phyloP scores from a whole-genome alignment of 2,329 filamentous ascomycete species.

The Sclerotiophoma versabilis region DNA sequence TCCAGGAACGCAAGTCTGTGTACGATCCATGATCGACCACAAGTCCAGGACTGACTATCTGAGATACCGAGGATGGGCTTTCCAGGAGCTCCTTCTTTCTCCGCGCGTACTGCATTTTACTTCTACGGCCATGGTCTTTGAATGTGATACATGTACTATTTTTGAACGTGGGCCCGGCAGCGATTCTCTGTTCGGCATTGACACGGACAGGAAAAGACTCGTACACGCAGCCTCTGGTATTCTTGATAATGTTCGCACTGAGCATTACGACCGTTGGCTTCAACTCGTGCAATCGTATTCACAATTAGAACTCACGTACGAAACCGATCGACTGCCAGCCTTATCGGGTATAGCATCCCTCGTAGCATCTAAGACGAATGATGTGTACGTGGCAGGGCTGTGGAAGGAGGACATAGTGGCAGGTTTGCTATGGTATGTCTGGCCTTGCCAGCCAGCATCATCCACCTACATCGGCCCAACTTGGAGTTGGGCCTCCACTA shows the following conservation, averaged over 20 bases:
- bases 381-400: constrained; percentile 16
- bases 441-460: not conserved
- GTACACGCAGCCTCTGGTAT: not conserved
- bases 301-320: constrained; percentile 8
- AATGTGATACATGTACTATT: constrained; percentile 19
- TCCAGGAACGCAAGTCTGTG: not conserved
- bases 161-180: constrained; percentile 8
- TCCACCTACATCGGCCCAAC: not conserved
- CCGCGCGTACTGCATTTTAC: constrained; percentile 28
- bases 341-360: constrained; percentile 11
- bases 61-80: constrained; percentile 23
- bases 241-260: not conserved
- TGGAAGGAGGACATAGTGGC: constrained; percentile 11
- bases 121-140: constrained; percentile 20
- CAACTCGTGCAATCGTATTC: constrained; percentile 12
- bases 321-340: constrained; percentile 11
- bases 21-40: constrained; percentile 11
- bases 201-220: constrained; percentile 2
- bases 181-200: constrained; percentile 3
- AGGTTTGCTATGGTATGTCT: constrained; percentile 15
- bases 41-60: constrained; percentile 4
- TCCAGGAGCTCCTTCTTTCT: constrained; percentile 31
- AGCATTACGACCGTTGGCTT: constrained; percentile 11
- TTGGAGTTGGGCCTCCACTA: constrained; percentile 16
- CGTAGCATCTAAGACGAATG: constrained; percentile 11